Conservation (phyloP, 2,329 filamentous ascomycete genomes). For the Sclerotinia subarctica region DNA sequence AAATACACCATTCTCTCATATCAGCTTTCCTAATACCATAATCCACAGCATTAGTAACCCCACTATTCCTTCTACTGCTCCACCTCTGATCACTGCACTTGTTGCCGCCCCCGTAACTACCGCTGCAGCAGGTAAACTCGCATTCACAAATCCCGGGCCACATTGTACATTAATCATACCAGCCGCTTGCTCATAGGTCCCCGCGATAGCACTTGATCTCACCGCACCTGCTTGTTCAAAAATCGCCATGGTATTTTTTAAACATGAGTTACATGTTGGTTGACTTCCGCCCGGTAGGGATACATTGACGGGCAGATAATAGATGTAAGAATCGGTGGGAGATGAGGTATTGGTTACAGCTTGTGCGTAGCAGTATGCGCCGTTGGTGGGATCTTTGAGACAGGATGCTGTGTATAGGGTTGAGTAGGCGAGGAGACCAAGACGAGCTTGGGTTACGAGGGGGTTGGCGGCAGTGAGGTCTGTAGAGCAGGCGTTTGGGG, state of each 20-base stretch:
- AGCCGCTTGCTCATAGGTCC: slow-evolving; percentile 70
- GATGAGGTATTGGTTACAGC: slow-evolving; percentile 74
- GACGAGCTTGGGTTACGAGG: slow-evolving; percentile 69
- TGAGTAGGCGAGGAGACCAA: slow-evolving; percentile 73
- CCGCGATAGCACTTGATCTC: slow-evolving; percentile 60
- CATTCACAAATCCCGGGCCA: slow-evolving; percentile 56
- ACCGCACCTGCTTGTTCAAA: slow-evolving; percentile 69
- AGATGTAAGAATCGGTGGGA: slow-evolving; percentile 73
- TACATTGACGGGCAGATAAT: slow-evolving; percentile 79
- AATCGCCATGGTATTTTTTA: slow-evolving; percentile 76
- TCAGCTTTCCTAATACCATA: neutral
- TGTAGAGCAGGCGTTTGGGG: slow-evolving; percentile 61
- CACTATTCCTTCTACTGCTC: neutral
- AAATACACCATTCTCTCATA: neutral
- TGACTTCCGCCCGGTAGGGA: slow-evolving; percentile 37
- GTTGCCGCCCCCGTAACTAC: neutral
- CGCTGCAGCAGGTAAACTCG: slow-evolving; percentile 43
- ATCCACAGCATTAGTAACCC: neutral
- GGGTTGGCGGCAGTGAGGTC: slow-evolving; percentile 69
- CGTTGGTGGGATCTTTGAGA: slow-evolving; percentile 61
- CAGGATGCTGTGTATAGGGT: slow-evolving; percentile 79
- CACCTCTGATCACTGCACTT: neutral
- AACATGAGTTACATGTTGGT: slow-evolving; percentile 74
- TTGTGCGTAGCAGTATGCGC: slow-evolving; percentile 77
- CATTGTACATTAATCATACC: slow-evolving; percentile 67